Evolutionary conservation across 768 basidiomycete genomes (phyloP).

Genomic region (Pleurotus ostreatus): DNA sequence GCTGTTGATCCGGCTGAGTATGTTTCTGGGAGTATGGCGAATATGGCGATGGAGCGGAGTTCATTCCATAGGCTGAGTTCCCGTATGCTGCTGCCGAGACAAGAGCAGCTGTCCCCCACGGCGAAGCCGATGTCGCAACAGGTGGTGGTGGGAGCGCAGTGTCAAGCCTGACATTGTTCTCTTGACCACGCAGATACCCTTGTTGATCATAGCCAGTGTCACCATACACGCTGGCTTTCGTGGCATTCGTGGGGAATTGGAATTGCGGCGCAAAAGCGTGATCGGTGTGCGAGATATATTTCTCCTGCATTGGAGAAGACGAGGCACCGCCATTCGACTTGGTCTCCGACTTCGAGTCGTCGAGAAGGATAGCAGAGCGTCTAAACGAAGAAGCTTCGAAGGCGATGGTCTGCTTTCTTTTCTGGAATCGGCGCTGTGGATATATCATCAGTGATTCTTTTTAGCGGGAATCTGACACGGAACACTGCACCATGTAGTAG

Average conservation of each 20-base stretch:
- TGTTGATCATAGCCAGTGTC: background rate
- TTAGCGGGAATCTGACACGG: background rate
- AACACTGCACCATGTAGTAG: background rate
- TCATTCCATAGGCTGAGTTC: no score
- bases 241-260: background rate
- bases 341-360: constrained; percentile 33
- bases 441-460: background rate
- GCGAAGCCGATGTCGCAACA: background rate
- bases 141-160: constrained; percentile 5
- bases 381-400: constrained; percentile 49
- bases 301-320: background rate
- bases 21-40: background rate
- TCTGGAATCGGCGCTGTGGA: constrained; percentile 39
- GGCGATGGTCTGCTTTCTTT: constrained; percentile 16
- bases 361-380: constrained; percentile 55
- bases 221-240: background rate
- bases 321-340: background rate
- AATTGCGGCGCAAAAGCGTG: constrained; percentile 1
- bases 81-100: background rate
- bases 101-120: background rate
- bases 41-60: background rate
- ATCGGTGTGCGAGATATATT: background rate
- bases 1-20: background rate
- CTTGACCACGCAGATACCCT: background rate
- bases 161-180: background rate